Evolutionary conservation across 1,284 basidiomycete species (phyloP), one percentile per base, ranked within the genome.

Genomic region (Gomphus bonarii): DNA sequence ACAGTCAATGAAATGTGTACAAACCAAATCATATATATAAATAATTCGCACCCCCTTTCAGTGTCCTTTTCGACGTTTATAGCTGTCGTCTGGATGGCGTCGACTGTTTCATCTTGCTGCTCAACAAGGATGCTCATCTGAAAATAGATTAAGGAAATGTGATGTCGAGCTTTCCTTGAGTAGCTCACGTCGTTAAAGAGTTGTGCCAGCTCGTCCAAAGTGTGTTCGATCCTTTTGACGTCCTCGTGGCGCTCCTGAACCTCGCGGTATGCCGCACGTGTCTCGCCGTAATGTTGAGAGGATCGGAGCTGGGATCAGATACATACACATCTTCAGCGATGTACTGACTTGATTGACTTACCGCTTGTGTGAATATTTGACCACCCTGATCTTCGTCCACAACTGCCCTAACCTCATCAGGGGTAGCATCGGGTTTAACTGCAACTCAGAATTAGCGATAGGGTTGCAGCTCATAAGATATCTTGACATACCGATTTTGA

Each of bases 171-270:
- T 22, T 47, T 4, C 9, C 4, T 47, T 12, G 46, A 22, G 22
- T 28, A 40, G 57, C 63, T n/a, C 50, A 80, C 82, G 65, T 97
- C 95, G 62, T 81, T 82, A 72, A 97, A 94, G 61, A 97, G 74
- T 67, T 92, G 88, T 1, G 87, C 89, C 55, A 97, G 78, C 69
- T 97, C 93, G 25, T 82, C 84, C 53, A 97, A 72, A 2, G 93
- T 97, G 63, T 79, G 75, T 69, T 97, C 93, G 68, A 97, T 93
- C 65, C 82, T 82, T 63, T 81, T 80, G 63, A 98, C 82, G 61
- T 97, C 94, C 65, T 88, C 81, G 66, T 97, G 92, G 53, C 95
- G 80, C 63, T 90, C 84, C 69, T 97, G 93, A 1, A 95, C 93
- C 71, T 97, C 95, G 54, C 84, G 80, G 68, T 90, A 91, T 0